Percentiles rank a stretch among this genome's conserved stretches.
These are phyloP conservation scores for Wickerhamomyces pijperi DNA, from an alignment of 805 yeast genomes.

Conservation along the genomic window DNA sequence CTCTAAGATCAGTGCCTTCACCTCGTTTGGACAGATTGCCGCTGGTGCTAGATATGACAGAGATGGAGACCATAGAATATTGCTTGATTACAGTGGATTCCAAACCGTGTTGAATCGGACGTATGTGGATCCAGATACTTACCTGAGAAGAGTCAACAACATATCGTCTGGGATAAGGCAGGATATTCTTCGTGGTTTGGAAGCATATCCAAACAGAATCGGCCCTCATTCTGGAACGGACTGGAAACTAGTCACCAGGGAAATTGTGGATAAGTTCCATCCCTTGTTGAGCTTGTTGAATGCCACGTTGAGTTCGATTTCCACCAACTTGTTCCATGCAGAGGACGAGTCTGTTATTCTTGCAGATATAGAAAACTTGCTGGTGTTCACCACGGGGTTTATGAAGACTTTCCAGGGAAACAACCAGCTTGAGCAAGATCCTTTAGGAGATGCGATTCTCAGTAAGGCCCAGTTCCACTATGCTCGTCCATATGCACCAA, in stretches of 20 bases:
- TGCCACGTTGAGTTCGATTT: slow-evolving; percentile 18
- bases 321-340: no score
- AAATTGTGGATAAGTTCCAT: slow-evolving; percentile 39
- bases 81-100: slow-evolving; percentile 39
- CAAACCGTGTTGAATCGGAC: slow-evolving; percentile 45
- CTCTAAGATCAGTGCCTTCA: slow-evolving; percentile 16
- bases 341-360: slow-evolving; percentile 6
- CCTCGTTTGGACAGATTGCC: slow-evolving; percentile 31
- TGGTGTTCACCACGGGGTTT: slow-evolving; percentile 31
- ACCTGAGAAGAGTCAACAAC: slow-evolving; percentile 26
- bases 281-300: slow-evolving; percentile 35
- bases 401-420: slow-evolving; percentile 31
- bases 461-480: slow-evolving; percentile 2
- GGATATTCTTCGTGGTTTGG: slow-evolving; percentile 26
- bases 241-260: slow-evolving; percentile 44
- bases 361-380: slow-evolving; percentile 22
- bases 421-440: neutral
- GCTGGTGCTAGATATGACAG: slow-evolving; percentile 36
- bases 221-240: slow-evolving; percentile 33
- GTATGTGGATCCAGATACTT: slow-evolving; percentile 36
- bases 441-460: neutral
- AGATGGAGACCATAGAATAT: slow-evolving; percentile 33
- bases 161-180: slow-evolving; percentile 23
- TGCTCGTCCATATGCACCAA: slow-evolving; percentile 2
- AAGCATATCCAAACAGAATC: slow-evolving; percentile 16